Conservation (phyloP, 2,329 filamentous ascomycete species). For the Aspergillus puulaauensis region DNA sequence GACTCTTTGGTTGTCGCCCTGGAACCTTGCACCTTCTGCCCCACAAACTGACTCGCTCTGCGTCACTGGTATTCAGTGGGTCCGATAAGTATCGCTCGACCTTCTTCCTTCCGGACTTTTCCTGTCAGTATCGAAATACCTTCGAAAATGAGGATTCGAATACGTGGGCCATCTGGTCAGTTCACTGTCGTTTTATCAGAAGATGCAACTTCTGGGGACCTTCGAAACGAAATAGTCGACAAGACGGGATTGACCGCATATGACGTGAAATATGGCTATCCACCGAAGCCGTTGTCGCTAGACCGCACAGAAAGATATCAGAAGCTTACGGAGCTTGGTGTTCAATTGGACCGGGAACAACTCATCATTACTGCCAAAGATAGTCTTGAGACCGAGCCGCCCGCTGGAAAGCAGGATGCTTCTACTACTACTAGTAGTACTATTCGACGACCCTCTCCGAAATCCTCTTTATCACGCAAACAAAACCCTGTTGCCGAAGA, state of each 20-base stretch:
- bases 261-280: slow-evolving; percentile 81
- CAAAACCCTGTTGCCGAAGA: slow-evolving; percentile 51
- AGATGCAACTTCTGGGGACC: slow-evolving; percentile 53
- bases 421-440: slow-evolving; percentile 14
- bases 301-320: slow-evolving; percentile 52
- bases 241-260: slow-evolving; percentile 67
- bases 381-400: slow-evolving; percentile 15
- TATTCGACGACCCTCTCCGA: slow-evolving; percentile 13
- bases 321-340: slow-evolving; percentile 55
- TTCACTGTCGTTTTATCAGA: slow-evolving; percentile 69
- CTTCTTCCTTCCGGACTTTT: not conserved
- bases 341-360: slow-evolving; percentile 67
- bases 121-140: not conserved
- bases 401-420: slow-evolving; percentile 7
- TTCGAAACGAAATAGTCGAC: slow-evolving; percentile 46
- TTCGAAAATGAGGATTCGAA: slow-evolving; percentile 67
- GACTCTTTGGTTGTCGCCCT: too few species aligned
- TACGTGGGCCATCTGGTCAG: slow-evolving; percentile 72
- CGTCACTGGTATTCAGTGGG: not conserved
- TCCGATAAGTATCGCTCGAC: not conserved
- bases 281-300: slow-evolving; percentile 64
- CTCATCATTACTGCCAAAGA: slow-evolving; percentile 60
- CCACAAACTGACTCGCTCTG: not conserved
- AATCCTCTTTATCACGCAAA: slow-evolving; percentile 43
- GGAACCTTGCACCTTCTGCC: not conserved